Conservation (phyloP, 495 filamentous ascomycete species). For the Thozetella sp. region DNA sequence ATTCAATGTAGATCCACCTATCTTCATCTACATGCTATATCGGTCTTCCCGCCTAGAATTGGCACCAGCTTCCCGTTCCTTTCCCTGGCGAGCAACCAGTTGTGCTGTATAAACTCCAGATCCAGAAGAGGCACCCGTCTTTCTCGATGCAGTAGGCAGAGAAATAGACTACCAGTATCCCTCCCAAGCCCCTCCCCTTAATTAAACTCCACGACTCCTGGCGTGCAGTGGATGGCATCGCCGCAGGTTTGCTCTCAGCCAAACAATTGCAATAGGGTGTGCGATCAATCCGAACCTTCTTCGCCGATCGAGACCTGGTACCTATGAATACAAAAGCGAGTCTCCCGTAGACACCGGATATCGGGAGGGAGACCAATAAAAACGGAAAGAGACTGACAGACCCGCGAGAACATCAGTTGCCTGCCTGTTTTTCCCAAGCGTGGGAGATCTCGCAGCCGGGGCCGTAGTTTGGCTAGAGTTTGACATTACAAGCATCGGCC, state of each 20-base stretch:
- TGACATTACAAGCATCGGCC: not conserved
- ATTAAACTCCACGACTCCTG: not conserved
- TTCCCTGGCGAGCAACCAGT: not conserved
- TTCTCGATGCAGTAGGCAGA: not conserved
- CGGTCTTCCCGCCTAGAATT: too few relatives aligned
- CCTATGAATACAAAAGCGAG: not conserved
- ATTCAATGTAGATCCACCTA: too few relatives aligned
- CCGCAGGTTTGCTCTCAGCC: too few relatives aligned
- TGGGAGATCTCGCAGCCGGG: too few relatives aligned
- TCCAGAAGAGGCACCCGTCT: not conserved
- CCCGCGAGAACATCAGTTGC: too few relatives aligned
- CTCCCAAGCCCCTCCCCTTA: not conserved
- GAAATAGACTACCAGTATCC: not conserved
- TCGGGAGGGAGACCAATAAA: too few relatives aligned
- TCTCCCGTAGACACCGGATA: not conserved
- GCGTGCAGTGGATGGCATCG: not conserved
- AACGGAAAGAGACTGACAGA: too few relatives aligned
- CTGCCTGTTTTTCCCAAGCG: too few relatives aligned
- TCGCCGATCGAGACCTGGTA: not conserved
- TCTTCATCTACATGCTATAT: too few relatives aligned
- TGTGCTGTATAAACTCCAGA: not conserved
- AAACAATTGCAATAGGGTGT: not conserved
- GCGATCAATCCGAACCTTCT: not conserved
- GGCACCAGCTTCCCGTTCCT: not conserved
- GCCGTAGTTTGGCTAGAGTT: not conserved